Evolutionary conservation across 257 asterid species (phyloP).

Genomic region (Verbascum thapsus): DNA sequence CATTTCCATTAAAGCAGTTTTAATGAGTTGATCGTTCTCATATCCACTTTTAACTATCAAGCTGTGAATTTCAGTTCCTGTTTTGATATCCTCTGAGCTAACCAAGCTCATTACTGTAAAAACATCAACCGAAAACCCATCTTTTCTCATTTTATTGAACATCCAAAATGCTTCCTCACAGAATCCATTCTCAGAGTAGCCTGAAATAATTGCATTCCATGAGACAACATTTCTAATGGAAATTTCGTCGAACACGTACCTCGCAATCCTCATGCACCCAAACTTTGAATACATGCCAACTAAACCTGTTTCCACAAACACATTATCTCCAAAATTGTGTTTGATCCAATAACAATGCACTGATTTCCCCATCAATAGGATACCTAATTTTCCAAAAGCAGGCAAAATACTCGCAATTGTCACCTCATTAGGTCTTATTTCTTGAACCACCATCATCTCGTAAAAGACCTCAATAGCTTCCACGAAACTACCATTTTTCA

Average conservation of each 20-base stretch:
- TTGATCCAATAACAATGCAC: conserved; percentile 60
- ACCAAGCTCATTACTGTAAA: conserved; percentile 51
- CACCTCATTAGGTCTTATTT: conserved; percentile 53
- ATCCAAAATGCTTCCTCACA: conserved; percentile 52
- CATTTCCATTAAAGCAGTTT: conserved; percentile 50
- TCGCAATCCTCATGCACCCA: conserved; percentile 41
- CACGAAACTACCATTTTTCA: conserved; percentile 41
- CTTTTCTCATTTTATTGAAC: conserved; percentile 48
- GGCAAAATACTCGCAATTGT: conserved; percentile 60
- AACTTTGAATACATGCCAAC: conserved; percentile 54
- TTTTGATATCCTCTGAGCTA: conserved; percentile 30
- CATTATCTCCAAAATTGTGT: conserved; percentile 35
- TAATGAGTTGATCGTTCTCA: conserved; percentile 38
- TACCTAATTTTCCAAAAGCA: conserved; percentile 50
- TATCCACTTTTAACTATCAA: conserved; percentile 44
- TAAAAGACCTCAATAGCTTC: conserved; percentile 50
- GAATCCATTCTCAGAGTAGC: conserved; percentile 48
- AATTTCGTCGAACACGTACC: conserved; percentile 57
- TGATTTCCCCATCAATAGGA: conserved; percentile 45
- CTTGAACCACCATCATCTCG: conserved; percentile 44
- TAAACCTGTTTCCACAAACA: conserved; percentile 55
- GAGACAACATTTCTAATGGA: conserved; percentile 51
- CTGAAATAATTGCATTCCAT: conserved; percentile 59
- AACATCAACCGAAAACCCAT: conserved; percentile 38
- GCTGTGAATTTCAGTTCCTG: conserved; percentile 45